Conservation (phyloP, 441 rosid species). For the Erodium moschatum region DNA sequence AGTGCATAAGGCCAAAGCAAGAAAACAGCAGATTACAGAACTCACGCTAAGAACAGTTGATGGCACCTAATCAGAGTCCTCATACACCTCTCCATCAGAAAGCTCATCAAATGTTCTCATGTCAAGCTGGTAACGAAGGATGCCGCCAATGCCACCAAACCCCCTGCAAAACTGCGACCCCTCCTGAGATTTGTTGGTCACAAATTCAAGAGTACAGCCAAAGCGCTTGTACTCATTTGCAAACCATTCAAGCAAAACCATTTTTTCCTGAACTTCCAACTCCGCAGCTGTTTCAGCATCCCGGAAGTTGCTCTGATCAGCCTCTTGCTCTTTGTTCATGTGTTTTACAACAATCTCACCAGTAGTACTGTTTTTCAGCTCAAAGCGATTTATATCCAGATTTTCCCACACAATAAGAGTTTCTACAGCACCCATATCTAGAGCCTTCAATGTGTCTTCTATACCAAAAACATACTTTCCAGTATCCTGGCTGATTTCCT, state of each 20-base stretch:
- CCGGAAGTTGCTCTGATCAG: conserved; percentile 19
- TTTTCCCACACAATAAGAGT: conserved; percentile 21
- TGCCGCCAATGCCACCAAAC: conserved; percentile 22
- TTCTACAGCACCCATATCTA: conserved; percentile 17
- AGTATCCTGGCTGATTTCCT: conserved; percentile 22
- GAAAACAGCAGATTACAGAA: not conserved
- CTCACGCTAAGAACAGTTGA: not conserved
- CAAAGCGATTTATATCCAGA: conserved; percentile 16
- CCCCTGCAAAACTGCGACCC: conserved; percentile 23
- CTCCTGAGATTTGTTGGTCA: conserved; percentile 18
- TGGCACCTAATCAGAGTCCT: conserved; percentile 14
- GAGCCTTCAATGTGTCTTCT: conserved; percentile 20
- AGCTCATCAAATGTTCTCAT: conserved; percentile 16
- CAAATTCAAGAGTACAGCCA: conserved; percentile 18
- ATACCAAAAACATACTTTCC: conserved; percentile 17
- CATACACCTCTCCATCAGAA: conserved; percentile 12
- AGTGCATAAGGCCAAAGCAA: not conserved
- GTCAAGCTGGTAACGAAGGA: conserved; percentile 16
- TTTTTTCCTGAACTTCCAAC: conserved; percentile 14
- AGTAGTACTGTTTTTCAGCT: conserved; percentile 14
- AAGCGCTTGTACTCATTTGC: conserved; percentile 18
- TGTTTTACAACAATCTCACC: conserved; percentile 14
- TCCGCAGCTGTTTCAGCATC: conserved; percentile 10
- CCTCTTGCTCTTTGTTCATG: conserved; percentile 19
- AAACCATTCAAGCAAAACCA: conserved; percentile 18